A percentile compares a stretch with the other conserved stretches of the same genome.
These are phyloP conservation scores for Nepenthes alata DNA, from an alignment of 179 eudicot genomes.

Conservation along the genomic window DNA sequence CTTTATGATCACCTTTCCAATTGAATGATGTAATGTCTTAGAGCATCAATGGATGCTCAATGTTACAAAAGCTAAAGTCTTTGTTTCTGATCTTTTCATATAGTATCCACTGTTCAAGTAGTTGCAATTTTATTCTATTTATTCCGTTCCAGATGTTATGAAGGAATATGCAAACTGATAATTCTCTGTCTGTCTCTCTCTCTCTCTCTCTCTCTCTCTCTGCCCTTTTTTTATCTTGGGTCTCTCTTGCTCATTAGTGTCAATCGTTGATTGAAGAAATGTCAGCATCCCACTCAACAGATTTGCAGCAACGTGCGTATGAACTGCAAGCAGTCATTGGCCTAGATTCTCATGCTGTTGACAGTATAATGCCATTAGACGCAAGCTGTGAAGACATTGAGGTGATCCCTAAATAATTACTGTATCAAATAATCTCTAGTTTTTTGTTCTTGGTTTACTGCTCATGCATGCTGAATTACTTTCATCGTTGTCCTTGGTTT, in stretches of 20 bases:
- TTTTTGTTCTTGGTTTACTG: no score
- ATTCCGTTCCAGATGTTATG: background rate
- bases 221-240: background rate
- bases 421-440: background rate
- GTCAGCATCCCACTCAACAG: constrained; percentile 88
- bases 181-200: background rate
- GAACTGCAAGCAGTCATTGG: constrained; percentile 68
- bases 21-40: no score
- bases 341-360: constrained; percentile 56
- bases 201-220: background rate
- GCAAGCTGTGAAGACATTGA: constrained; percentile 93
- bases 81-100: no score
- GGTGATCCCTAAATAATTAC: constrained; percentile 25
- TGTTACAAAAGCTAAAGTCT: no score
- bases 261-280: constrained; percentile 83
- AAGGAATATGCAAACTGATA: background rate
- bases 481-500: no score
- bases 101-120: no score
- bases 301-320: constrained; percentile 96
- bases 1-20: no score
- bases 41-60: no score
- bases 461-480: no score
- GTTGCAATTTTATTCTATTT: no score
- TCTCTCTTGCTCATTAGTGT: constrained; percentile 31
- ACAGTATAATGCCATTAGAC: constrained; percentile 68